These are phyloP conservation scores for Candida easanensis DNA, from an alignment of 805 yeast species.

Conservation along the genomic window DNA sequence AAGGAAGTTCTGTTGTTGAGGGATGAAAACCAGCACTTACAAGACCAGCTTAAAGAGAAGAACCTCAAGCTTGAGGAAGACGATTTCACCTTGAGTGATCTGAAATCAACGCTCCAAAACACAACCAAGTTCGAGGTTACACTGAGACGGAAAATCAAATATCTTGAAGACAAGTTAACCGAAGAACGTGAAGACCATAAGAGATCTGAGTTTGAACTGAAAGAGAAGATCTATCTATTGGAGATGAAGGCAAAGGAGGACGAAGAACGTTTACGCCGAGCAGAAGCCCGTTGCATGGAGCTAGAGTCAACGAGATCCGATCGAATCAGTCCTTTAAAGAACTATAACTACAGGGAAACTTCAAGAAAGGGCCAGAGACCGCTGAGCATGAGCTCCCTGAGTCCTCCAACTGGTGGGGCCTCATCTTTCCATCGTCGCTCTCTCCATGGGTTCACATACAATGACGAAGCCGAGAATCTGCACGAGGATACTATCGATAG, in stretches of 20 bases:
- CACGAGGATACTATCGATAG: conserved; percentile 18
- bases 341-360: background rate
- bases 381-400: conserved; percentile 5
- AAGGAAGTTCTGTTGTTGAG: conserved; percentile 14
- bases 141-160: conserved; percentile 19
- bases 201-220: conserved; percentile 28
- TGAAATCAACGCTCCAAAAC: conserved; percentile 13
- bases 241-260: conserved; percentile 28
- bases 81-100: conserved; percentile 13
- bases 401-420: background rate
- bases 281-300: conserved; percentile 28
- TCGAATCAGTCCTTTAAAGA: background rate
- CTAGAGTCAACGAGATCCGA: conserved; percentile 20
- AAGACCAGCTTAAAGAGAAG: conserved; percentile 19
- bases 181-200: conserved; percentile 24
- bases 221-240: conserved; percentile 24
- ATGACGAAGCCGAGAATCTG: conserved; percentile 1
- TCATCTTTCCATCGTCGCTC: background rate
- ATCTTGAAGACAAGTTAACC: conserved; percentile 28
- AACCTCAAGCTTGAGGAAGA: conserved; percentile 12
- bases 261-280: conserved; percentile 19
- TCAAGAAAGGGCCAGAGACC: conserved; percentile 8
- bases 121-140: conserved; percentile 18
- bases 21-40: conserved; percentile 15
- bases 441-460: background rate